Base-by-base conservation (phyloP, 352 stramenopile genomes). In the Pythium periplocum region DNA sequence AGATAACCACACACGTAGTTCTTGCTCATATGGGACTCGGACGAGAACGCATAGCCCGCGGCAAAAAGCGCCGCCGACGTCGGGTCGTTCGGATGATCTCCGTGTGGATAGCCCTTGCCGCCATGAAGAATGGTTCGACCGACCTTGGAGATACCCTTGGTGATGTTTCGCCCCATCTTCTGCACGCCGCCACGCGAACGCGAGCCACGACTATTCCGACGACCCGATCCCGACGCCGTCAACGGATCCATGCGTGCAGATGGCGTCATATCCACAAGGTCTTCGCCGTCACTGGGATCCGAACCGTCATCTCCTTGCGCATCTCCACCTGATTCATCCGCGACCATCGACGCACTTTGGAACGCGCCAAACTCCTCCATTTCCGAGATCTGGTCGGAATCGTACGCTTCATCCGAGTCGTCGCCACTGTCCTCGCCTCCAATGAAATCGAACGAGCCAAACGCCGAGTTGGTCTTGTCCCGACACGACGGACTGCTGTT, bases 1-100 rank as follows among this genome's bases (percentile, higher is more conserved):
- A 93, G 42, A 45, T 93, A 93, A 1, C 83, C 83, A 31, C 80
- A 89, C 6, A 91, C 80, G 47, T 90, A 90, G 52, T 88, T 79
- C 36, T 86, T 86, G 42, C 75, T 92, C 47, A 78, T 80, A 51
- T 86, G 81, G 5, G 72, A 88, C 52, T 91, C 81, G 1, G 78
- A 89, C 36, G 78, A 91, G 53, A 91, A 91, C 5, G 60, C 69
- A 40, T 84, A 86, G 0, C 79, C 76, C 3, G 73, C 66, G 4
- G 59, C 66, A 4, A 85, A 33, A 9, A 86, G 40, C n/a, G 70
- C 69, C 1, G 62, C 52, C 34, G 70, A 51, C 8, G 55, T 59
- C 30, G 61, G 53, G 34, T 83, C 75, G 6, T 51, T 42, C 38
- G 38, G 38, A 42, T 42, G 38, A 12, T 42, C 38, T 7, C n/a